Base-by-base conservation (phyloP, 148 eudicot genomes). In the Suaeda aralocaspica region DNA sequence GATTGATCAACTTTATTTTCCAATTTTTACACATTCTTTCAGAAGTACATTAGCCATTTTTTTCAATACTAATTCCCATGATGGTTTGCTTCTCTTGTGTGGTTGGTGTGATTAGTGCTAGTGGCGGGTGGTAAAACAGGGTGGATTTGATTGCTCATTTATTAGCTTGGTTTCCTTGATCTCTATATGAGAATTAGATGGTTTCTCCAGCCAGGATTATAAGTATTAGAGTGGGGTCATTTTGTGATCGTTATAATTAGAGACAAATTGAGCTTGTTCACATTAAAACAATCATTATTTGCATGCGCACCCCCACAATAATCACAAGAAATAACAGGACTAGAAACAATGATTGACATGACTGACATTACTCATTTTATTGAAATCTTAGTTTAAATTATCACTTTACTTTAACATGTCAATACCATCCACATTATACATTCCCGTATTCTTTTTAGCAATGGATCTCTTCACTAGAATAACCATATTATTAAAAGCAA, bases 241-340 rank as follows among this genome's bases (percentile, higher is more conserved):
- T 45, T 45, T 53, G 25, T 13, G 58, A n/a, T n/a, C n/a, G 58
- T 53, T 53, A 53, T n/a, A 53, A 11, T 53, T 5, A 53, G 58
- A 53, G 22, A 53, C 58, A 53, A 53, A 53, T 53, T 53, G 58
- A 53, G 58, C 58, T 53, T 53, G 58, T 53, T 53, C 25, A 24
- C 26, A n/a, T 53, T 2, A 24, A 21, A 4, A 53, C 58, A 53
- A 53, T 53, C 58, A 24, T 6, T 0, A 53, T 12, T 53, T 9
- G 9, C 25, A 21, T 53, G 58, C 26, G 58, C 58, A 53, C 58
- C 58, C 58, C 58, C 55, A 53, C 58, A 53, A 5, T 12, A 53
- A 53, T 53, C 26, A 53, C 58, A 53, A 19, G 58, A 53, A n/a
- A 53, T 24, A 53, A 6, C 58, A 53, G 26, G 26, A 53, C 58